Evolutionary conservation across 2,329 filamentous ascomycete species (phyloP), one percentile per base, ranked within the genome.

Genomic region (Paraphaeosphaeria sporulosa): DNA sequence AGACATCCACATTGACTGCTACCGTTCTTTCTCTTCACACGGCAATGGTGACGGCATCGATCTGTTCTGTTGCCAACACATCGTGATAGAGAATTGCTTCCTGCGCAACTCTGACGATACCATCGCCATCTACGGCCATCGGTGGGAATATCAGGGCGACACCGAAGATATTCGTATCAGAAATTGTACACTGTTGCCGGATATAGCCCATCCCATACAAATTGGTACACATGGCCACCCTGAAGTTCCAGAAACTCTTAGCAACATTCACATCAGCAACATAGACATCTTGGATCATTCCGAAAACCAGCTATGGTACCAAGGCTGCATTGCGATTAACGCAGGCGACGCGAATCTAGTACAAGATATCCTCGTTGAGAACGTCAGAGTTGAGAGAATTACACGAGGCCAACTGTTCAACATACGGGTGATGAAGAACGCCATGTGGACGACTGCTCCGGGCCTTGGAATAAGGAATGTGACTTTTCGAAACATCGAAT

Each of bases 141-240:
- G 76, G 0, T 70, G 67, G 63, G 57, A 75, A 30, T 77, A 68
- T 40, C 73, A 69, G 43, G 76, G 76, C 21, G 65, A 79, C 53
- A 72, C 76, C 0, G 59, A 36, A 7, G 76, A 78, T 42, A 74
- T 79, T 48, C 75, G 71, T 1, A 60, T 78, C 25, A 66, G 68
- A 21, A 69, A 78, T 56, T 76, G 68, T 12, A 61, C 64, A 1
- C 60, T 78, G 7, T 64, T 71, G 46, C 68, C 77, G 0, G 76
- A 78, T 36, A 63, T 74, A 49, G 76, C 76, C 0, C 76, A 79
- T 50, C 69, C 76, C 0, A 73, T 78, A 42, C 72, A 78, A 4
- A 72, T 78, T 12, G 77, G 76, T 0, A 78, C 76, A 12, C 77
- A 78, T 47, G 77, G 77, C 1, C 77, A 78, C 44, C 64, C 74